phyloP scores from a whole-genome alignment of 2,329 filamentous ascomycete genomes.

The Aspergillus chevalieri region DNA sequence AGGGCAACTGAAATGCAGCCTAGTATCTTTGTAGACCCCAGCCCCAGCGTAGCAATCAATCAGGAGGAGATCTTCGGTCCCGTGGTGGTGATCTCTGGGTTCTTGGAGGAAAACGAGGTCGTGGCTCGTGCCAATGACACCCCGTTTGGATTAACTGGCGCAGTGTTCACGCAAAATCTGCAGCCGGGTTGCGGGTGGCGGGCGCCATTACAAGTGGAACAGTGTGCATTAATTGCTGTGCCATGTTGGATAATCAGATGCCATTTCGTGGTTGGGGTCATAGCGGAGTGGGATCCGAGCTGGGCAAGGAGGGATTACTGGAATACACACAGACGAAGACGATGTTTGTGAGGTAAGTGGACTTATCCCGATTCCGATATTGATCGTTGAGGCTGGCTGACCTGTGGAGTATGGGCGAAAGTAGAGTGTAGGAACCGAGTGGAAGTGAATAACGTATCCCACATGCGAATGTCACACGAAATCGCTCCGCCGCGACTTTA shows the following conservation, averaged over 20 bases:
- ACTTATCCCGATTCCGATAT: too few relatives aligned
- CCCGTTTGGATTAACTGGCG: conserved; percentile 1
- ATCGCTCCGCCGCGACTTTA: too few relatives aligned
- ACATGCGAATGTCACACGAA: too few relatives aligned
- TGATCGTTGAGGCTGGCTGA: too few relatives aligned
- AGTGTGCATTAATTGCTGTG: background rate
- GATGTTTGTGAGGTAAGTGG: too few relatives aligned
- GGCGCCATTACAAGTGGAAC: background rate
- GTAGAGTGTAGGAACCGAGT: too few relatives aligned
- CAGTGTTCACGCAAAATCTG: conserved; percentile 3
- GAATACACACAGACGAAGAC: background rate
- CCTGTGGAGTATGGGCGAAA: too few relatives aligned
- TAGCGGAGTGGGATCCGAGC: background rate
- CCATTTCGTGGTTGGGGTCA: background rate
- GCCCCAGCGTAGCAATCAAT: conserved; percentile 36
- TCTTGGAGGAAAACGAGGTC: conserved; percentile 52
- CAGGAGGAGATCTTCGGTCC: conserved; percentile 54
- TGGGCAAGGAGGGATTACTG: background rate
- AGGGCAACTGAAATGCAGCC: conserved; percentile 58
- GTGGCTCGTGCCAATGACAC: conserved; percentile 50
- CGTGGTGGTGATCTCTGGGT: conserved; percentile 49
- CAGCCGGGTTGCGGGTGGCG: background rate
- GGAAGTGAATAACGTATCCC: too few relatives aligned
- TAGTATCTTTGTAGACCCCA: conserved; percentile 47
- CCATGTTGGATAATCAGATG: background rate